Evolutionary conservation across 371 early-diverging fungal species (phyloP).

Genomic region (Mucor indicus): DNA sequence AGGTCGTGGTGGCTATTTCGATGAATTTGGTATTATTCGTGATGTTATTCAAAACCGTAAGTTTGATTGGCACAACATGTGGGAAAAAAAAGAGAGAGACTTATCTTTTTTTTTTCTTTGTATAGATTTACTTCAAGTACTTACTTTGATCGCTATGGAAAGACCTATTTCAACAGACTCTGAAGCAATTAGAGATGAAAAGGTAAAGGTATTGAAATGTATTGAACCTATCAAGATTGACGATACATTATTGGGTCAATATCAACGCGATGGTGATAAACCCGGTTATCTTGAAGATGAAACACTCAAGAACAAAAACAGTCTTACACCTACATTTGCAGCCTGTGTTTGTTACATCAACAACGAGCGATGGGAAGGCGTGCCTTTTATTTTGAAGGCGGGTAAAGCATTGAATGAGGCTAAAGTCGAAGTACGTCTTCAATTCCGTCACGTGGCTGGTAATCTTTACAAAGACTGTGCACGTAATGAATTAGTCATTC

Average conservation of each 20-base stretch:
- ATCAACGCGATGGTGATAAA: conserved; percentile 71
- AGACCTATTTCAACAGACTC: conserved; percentile 78
- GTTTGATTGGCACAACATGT: conserved; percentile 11
- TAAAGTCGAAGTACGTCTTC: conserved; percentile 93
- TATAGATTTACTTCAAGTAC: conserved; percentile 82
- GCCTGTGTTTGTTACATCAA: conserved; percentile 81
- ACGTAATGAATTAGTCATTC: conserved; percentile 95
- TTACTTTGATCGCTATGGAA: conserved; percentile 92
- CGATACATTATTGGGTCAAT: conserved; percentile 89
- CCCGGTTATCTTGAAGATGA: conserved; percentile 93
- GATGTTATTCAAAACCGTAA: conserved; percentile 99
- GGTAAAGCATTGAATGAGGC: conserved; percentile 95
- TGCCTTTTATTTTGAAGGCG: conserved; percentile 94
- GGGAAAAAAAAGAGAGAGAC: neutral
- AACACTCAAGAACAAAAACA: conserved; percentile 76
- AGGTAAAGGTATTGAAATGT: conserved; percentile 82
- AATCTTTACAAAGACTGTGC: conserved; percentile 66
- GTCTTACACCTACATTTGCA: conserved; percentile 92
- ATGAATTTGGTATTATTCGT: conserved; percentile 98
- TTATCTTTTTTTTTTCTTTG: too few relatives aligned
- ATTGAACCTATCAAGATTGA: conserved; percentile 76
- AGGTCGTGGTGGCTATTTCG: conserved; percentile 99
- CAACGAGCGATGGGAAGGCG: conserved; percentile 95
- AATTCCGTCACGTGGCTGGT: conserved; percentile 88
- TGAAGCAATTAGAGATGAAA: conserved; percentile 92